Evolutionary conservation across 176 grass and related monocot genomes (phyloP), one percentile per base, ranked within the genome.

Genomic region (Otatea glauca): DNA sequence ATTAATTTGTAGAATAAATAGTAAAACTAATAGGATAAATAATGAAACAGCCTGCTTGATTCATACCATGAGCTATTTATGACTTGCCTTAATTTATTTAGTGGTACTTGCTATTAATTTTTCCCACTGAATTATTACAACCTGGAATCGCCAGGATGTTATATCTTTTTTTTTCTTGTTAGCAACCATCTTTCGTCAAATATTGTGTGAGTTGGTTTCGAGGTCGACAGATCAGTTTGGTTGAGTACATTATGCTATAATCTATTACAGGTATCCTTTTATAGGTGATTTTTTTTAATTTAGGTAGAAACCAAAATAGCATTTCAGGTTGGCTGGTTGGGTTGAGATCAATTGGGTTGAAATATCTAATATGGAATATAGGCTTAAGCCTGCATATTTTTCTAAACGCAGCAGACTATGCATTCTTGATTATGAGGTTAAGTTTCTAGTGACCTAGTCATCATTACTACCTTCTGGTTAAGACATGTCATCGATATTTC

Each of bases 101-200:
- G n/a, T 70, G 14, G 14, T 44, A 47, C 21, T 64, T 86, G 76
- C 27, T 72, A 24, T 79, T 44, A 5, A 24, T 24, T 44, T 58
- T 82, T 58, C 41, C 15, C 3, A 16, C 58, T 85, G 2, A 61
- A 61, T 27, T 85, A 25, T 51, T 68, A 68, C 66, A 77, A 44
- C 43, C 7, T 62, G 23, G 42, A 70, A 53, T 73, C 34, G 51
- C 44, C 3, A 66, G 21, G 39, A 64, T 79, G 58, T 42, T 37
- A n/a, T n/a, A n/a, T n/a, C n/a, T n/a, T 53, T 74, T 75, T 83
- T 41, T 75, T 65, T 53, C 23, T 67, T 15, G 37, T 77, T 44
- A 51, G 68, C n/a, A 29, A 54, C 16, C 35, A 13, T 72, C 20
- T 34, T 35, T 53, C 32, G 21, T 15, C 18, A 56, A 5, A 29